A percentile compares a stretch with the other conserved stretches of the same genome.
phyloP scores from a whole-genome alignment of 2,329 filamentous ascomycete genomes.

The Colletotrichum lindemuthianum region DNA sequence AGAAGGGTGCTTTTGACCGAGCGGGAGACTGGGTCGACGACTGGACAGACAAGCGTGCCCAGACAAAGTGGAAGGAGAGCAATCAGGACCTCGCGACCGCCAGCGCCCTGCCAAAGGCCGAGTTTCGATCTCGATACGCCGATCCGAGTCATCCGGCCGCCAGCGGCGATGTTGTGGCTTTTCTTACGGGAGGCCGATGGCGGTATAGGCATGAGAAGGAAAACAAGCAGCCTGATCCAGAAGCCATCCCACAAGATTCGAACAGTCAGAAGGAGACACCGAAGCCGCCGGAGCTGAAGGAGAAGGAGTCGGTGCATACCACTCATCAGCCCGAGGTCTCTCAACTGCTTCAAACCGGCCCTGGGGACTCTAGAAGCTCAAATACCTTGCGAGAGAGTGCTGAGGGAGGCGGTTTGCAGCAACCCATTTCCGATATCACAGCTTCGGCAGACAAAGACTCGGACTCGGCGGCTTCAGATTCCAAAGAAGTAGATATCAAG shows the following conservation, averaged over 20 bases:
- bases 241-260: background rate
- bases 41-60: constrained; percentile 38
- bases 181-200: constrained; percentile 40
- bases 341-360: too few species aligned
- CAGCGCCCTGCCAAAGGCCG: constrained; percentile 37
- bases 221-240: background rate
- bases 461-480: background rate
- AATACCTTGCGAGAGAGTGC: too few species aligned
- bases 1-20: constrained; percentile 36
- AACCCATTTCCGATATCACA: too few species aligned
- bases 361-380: too few species aligned
- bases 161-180: constrained; percentile 40
- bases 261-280: background rate
- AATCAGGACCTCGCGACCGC: constrained; percentile 34
- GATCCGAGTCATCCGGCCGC: constrained; percentile 42
- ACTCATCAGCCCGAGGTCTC: too few species aligned
- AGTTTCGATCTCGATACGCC: constrained; percentile 42
- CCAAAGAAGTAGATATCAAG: background rate
- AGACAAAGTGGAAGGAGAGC: constrained; percentile 38
- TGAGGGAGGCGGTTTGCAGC: too few species aligned
- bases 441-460: constrained; percentile 5
- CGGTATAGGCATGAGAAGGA: background rate
- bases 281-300: background rate
- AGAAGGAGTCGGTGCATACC: too few species aligned
- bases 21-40: constrained; percentile 38